phyloP scores from a whole-genome alignment of 805 yeast species.

The Candida chauliodis region DNA sequence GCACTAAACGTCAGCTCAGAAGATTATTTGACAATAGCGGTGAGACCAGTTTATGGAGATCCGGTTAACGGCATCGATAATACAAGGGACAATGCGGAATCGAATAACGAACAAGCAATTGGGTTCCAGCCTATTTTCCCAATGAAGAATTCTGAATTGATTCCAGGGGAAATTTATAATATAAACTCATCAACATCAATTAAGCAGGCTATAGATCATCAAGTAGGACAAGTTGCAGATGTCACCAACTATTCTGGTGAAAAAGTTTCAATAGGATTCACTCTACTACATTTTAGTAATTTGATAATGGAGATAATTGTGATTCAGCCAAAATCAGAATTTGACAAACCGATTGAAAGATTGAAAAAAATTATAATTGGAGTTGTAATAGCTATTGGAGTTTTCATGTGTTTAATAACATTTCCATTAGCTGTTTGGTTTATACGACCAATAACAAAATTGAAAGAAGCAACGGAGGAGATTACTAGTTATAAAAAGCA shows the following conservation, averaged over 20 bases:
- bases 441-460: constrained; percentile 73
- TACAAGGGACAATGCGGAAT: constrained; percentile 25
- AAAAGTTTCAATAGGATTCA: constrained; percentile 33
- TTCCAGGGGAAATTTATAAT: constrained; percentile 21
- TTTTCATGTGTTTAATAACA: constrained; percentile 67
- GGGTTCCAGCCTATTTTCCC: constrained; percentile 37
- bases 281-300: constrained; percentile 25
- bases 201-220: constrained; percentile 21
- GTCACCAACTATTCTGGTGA: constrained; percentile 19
- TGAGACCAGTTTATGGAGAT: constrained; percentile 26
- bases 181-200: constrained; percentile 26
- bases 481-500: constrained; percentile 45
- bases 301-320: constrained; percentile 70
- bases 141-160: constrained; percentile 10
- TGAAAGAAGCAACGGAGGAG: constrained; percentile 80
- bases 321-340: constrained; percentile 56
- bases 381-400: constrained; percentile 75
- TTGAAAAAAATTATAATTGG: constrained; percentile 71
- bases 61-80: constrained; percentile 15
- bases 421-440: constrained; percentile 82
- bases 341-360: constrained; percentile 59
- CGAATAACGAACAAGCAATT: constrained; percentile 30
- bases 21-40: constrained; percentile 21
- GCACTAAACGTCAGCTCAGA: constrained; percentile 24
- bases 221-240: constrained; percentile 27